Percentiles rank a stretch among this genome's conserved stretches.
Evolutionary conservation across 371 early-diverging fungal species (phyloP).

Genomic region (Apophysomyces elegans): DNA sequence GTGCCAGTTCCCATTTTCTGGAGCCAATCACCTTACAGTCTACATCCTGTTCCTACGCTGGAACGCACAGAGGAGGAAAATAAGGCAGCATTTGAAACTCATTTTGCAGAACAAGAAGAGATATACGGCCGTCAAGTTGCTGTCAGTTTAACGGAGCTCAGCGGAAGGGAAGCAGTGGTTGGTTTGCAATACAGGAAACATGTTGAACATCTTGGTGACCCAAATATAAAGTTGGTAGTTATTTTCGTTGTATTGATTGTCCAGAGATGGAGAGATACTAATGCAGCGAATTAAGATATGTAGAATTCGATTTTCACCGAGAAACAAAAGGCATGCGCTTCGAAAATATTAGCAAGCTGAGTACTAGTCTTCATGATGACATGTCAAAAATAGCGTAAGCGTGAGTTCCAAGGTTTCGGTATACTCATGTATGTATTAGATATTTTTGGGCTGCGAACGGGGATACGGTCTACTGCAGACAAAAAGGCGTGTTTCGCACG

Average conservation of each 20-base stretch:
- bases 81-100: constrained; percentile 52
- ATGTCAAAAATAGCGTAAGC: constrained; percentile 50
- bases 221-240: constrained; percentile 44
- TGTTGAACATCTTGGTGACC: constrained; percentile 47
- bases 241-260: background rate
- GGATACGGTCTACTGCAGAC: constrained; percentile 36
- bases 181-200: constrained; percentile 52
- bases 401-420: background rate
- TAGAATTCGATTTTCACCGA: constrained; percentile 95
- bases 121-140: constrained; percentile 79
- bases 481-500: constrained; percentile 53
- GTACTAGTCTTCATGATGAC: constrained; percentile 46
- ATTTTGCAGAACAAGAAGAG: constrained; percentile 68
- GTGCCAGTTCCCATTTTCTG: constrained; percentile 63
- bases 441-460: constrained; percentile 49
- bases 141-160: constrained; percentile 77
- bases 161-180: constrained; percentile 59
- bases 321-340: constrained; percentile 60
- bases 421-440: constrained; percentile 19
- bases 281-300: constrained; percentile 53
- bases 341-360: constrained; percentile 55
- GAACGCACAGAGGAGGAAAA: constrained; percentile 65
- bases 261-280: background rate
- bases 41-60: constrained; percentile 67
- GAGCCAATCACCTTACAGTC: constrained; percentile 71